Base-by-base conservation (phyloP, 768 basidiomycete genomes). In the Suillus occidentalis region DNA sequence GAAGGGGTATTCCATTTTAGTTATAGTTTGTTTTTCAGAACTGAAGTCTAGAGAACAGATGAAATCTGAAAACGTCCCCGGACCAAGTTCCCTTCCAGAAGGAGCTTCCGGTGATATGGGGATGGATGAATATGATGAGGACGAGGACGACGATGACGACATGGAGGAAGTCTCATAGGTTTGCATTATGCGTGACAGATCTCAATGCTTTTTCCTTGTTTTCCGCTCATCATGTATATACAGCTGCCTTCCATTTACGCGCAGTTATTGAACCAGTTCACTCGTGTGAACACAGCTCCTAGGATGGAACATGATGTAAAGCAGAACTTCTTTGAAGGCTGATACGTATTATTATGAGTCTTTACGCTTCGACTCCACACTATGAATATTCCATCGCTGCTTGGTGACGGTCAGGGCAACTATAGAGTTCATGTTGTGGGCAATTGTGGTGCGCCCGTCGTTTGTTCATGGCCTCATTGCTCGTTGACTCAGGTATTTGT, bases 151-250 rank as follows among this genome's bases (percentile, higher is more conserved):
- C 13, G 81, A 83, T 22, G 85, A 85, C 3, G 84, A 84, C 62
- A 91, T 91, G 89, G 90, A 91, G 72, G 88, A 90, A 69, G 82
- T 90, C 25, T 87, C 87, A 68, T 88, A 70, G 78, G 37, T 52
- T 64, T 69, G 68, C 47, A 60, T 50, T 49, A 61, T 52, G 61
- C 34, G 34, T 36, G 52, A 62, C 45, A 57, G 63, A 16, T 61
- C 20, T 64, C 22, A 4, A 47, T 50, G 31, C 10, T 61, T 60
- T 20, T 25, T 40, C 28, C 10, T 18, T 25, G 40, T 14, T 57
- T 45, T 45, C 47, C 43, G 40, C 47, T 42, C 67, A 1, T 67
- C 70, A 9, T 63, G 62, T 63, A 59, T 31, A 39, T 36, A 55
- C 10, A 55, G 34, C 31, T 55, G 56, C n/a, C 37, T 57, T 34